These are phyloP conservation scores for Marvania coccoides DNA, from an alignment of 139 green algal genomes.

Conservation along the genomic window DNA sequence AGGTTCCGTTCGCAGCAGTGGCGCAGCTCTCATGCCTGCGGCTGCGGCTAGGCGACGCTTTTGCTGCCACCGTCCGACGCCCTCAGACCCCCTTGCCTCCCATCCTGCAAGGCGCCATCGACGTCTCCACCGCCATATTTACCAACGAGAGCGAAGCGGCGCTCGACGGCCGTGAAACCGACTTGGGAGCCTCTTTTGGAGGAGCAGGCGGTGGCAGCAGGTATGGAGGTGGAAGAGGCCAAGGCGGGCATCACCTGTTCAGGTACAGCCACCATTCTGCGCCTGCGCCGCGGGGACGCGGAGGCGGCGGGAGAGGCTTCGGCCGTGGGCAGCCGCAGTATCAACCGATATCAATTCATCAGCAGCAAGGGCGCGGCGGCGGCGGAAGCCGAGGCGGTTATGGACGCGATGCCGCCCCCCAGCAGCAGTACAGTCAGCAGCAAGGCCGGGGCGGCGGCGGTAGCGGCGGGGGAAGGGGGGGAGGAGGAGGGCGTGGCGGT, in stretches of 20 bases:
- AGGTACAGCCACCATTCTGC: not conserved
- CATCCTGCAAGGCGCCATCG: not conserved
- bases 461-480: not conserved
- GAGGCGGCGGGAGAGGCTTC: too few relatives aligned
- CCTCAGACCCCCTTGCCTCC: slow-evolving; percentile 5
- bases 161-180: not conserved
- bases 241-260: not conserved
- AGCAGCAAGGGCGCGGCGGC: too few relatives aligned
- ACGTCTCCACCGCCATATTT: not conserved
- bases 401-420: too few relatives aligned
- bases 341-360: too few relatives aligned
- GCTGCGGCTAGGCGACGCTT: slow-evolving; percentile 26
- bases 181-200: not conserved
- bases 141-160: not conserved
- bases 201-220: not conserved
- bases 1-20: not conserved
- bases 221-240: not conserved
- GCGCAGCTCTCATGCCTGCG: slow-evolving; percentile 25
- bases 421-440: too few relatives aligned
- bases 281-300: not conserved
- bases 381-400: too few relatives aligned
- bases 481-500: not conserved
- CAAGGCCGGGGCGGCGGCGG: not conserved
- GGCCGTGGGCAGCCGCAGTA: too few relatives aligned
- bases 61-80: slow-evolving; percentile 30